Base-by-base conservation (phyloP, 441 rosid genomes). In the Pelargonium australe region DNA sequence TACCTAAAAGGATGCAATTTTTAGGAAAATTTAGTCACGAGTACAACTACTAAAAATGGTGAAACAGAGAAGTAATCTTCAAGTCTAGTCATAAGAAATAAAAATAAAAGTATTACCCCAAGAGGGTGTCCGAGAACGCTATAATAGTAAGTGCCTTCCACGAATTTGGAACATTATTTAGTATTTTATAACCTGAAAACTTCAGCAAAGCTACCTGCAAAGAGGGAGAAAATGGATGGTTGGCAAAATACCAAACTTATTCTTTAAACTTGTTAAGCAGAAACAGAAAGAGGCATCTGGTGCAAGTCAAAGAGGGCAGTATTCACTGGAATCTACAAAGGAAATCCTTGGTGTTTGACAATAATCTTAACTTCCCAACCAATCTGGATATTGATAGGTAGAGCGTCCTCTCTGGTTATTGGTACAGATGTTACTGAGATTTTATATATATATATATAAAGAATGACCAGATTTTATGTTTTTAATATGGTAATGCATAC, bases 191-290 rank as follows among this genome's bases (percentile, higher is more conserved):
- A 70, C 99, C 96, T 1, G 99, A 82, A 85, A 94, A 94, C 72
- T 91, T 94, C 86, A 94, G 83, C 87, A 91, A 83, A 70, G 97
- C 91, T 78, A 87, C 95, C 97, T 94, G 96, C 81, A 79, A 70
- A 71, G 72, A n/a, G n/a, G 12, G 53, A 65, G 34, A 63, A 51
- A 62, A 65, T 55, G 0, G 19, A 51, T 55, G 8, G 65, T 49
- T 20, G 70, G 70, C 20, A 63, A 61, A 61, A 44, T 47, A 62
- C 19, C n/a, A 17, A 49, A 11, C 31, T 58, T 40, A 45, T 2
- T 62, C 58, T 43, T 63, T 51, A 45, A 51, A 25, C 69, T 40
- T 40, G 43, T 69, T 65, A 16, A 31, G 12, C 44, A 62, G 9
- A 45, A 71, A 43, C 16, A 25, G 25, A 20, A 14, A 53, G 8